phyloP scores from a whole-genome alignment of 1,284 basidiomycete genomes.

The Microstroma glucosiphilum region DNA sequence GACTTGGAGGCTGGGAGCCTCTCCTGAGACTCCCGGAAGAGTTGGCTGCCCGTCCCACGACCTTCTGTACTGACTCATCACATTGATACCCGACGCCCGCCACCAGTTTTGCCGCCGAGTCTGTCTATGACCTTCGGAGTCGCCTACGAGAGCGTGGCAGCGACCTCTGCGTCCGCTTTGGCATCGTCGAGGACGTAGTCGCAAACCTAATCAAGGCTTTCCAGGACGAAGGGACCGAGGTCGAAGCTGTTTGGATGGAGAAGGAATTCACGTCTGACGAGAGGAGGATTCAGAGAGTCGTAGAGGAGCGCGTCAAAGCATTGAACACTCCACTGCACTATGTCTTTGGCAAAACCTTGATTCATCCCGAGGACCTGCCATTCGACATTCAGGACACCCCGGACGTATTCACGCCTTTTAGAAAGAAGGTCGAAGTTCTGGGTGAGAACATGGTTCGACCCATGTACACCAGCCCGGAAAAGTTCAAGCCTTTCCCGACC shows the following conservation, averaged over 20 bases:
- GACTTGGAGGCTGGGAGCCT: neutral
- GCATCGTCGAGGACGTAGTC: conserved; percentile 53
- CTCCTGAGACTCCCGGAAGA: neutral
- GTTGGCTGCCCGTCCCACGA: neutral
- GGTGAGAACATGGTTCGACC: conserved; percentile 49
- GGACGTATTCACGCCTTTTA: conserved; percentile 56
- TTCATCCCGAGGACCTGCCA: conserved; percentile 53
- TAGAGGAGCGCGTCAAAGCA: conserved; percentile 25
- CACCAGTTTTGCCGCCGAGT: conserved; percentile 54
- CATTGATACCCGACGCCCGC: neutral
- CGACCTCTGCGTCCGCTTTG: conserved; percentile 56
- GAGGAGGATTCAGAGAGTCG: conserved; percentile 28
- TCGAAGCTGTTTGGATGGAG: conserved; percentile 45
- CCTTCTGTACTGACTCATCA: neutral
- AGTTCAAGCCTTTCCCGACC: conserved; percentile 34
- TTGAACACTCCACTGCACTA: conserved; percentile 30
- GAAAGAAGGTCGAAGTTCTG: conserved; percentile 55
- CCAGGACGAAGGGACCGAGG: conserved; percentile 30
- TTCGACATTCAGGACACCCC: conserved; percentile 53
- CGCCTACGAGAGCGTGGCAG: conserved; percentile 52
- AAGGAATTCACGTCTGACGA: conserved; percentile 42
- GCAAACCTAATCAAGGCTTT: conserved; percentile 31
- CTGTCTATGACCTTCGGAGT: conserved; percentile 55
- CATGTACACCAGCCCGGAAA: conserved; percentile 23
- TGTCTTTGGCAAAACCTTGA: conserved; percentile 39